phyloP scores from a whole-genome alignment of 1,139 yeast genomes.

The Lodderomyces parapsilosis region DNA sequence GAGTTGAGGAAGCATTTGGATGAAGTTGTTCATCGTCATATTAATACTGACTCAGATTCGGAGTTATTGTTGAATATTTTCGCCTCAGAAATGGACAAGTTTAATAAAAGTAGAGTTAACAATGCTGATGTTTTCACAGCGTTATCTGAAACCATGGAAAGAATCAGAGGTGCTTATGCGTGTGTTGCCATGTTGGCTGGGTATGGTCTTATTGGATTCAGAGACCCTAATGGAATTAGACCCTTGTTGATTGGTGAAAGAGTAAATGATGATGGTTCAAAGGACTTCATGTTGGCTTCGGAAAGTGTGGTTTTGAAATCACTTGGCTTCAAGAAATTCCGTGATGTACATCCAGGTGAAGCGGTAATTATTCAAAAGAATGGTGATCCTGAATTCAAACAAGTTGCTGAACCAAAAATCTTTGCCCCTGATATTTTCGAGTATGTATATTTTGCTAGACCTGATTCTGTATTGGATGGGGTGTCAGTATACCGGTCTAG shows the following conservation, averaged over 20 bases:
- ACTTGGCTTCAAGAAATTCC: slow-evolving; percentile 77
- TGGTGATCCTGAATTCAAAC: slow-evolving; percentile 71
- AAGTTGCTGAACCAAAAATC: slow-evolving; percentile 73
- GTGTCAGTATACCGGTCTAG: slow-evolving; percentile 91
- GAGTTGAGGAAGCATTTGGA: slow-evolving; percentile 79
- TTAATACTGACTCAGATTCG: slow-evolving; percentile 94
- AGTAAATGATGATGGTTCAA: slow-evolving; percentile 60
- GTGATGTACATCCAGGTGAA: slow-evolving; percentile 92
- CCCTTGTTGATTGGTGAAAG: slow-evolving; percentile 89
- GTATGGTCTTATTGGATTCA: slow-evolving; percentile 89
- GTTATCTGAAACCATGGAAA: slow-evolving; percentile 72
- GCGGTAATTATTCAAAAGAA: slow-evolving; percentile 87
- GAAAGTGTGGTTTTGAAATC: slow-evolving; percentile 95
- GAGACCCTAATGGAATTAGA: slow-evolving; percentile 96
- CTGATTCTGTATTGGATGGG: slow-evolving; percentile 95
- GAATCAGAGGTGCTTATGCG: slow-evolving; percentile 93
- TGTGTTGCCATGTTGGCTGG: slow-evolving; percentile 96
- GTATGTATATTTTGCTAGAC: slow-evolving; percentile 96
- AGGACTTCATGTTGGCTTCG: slow-evolving; percentile 92
- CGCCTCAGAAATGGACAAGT: slow-evolving; percentile 88
- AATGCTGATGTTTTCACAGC: slow-evolving; percentile 88
- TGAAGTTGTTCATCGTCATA: slow-evolving; percentile 93
- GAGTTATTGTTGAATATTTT: slow-evolving; percentile 85
- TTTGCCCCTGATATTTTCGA: slow-evolving; percentile 97
- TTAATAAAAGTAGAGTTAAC: slow-evolving; percentile 90